Evolutionary conservation across 441 rosid species (phyloP).

Genomic region (Jatropha multifida): DNA sequence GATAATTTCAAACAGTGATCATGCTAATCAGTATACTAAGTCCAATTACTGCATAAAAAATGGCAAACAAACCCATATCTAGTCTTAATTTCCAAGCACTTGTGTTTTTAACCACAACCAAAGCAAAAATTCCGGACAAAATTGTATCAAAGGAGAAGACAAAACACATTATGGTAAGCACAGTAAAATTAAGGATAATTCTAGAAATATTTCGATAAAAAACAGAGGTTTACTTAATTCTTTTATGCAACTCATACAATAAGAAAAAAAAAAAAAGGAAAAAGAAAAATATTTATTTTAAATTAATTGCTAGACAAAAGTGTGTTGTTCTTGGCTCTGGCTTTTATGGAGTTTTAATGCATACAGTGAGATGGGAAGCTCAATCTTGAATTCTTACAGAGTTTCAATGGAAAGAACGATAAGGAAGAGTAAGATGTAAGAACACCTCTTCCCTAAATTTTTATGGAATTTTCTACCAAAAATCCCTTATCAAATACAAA

Average conservation of each 20-base stretch:
- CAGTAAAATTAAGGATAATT: neutral
- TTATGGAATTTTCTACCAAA: neutral
- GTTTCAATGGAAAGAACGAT: too few relatives aligned
- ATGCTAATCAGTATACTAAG: too few relatives aligned
- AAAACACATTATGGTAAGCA: conserved; percentile 34
- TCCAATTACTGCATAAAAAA: conserved; percentile 17
- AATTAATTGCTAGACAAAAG: too few relatives aligned
- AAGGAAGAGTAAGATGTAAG: too few relatives aligned
- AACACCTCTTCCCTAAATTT: neutral
- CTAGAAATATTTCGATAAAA: too few relatives aligned
- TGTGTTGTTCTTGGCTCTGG: neutral
- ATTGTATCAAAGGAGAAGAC: conserved; percentile 25
- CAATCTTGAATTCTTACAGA: too few relatives aligned
- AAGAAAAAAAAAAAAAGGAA: too few relatives aligned
- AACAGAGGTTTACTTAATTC: too few relatives aligned
- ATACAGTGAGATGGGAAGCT: neutral
- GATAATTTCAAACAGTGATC: too few relatives aligned
- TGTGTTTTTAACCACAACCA: conserved; percentile 35
- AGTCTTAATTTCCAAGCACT: conserved; percentile 43
- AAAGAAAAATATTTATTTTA: too few relatives aligned
- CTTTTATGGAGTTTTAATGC: neutral
- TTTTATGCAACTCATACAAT: too few relatives aligned
- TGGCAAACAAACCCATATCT: conserved; percentile 30
- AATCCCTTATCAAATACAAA: neutral
- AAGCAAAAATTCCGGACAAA: conserved; percentile 31